phyloP scores from a whole-genome alignment of 2,329 filamentous ascomycete genomes.

The Cryphonectria naterciae region DNA sequence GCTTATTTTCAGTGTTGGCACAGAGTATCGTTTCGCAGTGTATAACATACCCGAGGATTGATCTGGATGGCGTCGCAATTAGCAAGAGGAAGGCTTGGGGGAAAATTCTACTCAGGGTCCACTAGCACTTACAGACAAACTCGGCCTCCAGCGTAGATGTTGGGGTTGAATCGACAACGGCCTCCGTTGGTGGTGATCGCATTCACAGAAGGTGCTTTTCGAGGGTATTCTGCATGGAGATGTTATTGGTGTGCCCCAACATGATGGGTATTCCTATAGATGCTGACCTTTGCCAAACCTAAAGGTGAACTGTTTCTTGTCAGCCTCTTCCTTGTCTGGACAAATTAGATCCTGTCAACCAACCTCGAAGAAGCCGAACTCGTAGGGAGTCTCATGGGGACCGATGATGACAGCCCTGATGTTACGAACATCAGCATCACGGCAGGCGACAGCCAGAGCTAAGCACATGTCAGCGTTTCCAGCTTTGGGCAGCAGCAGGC shows the following conservation, averaged over 20 bases:
- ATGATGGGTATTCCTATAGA: neutral
- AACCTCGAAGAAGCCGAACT: slow-evolving; percentile 97
- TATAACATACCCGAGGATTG: slow-evolving; percentile 75
- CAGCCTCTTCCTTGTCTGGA: slow-evolving; percentile 35
- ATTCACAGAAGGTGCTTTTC: slow-evolving; percentile 63
- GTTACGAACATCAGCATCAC: slow-evolving; percentile 85
- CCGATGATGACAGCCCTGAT: slow-evolving; percentile 89
- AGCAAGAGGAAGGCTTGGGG: neutral
- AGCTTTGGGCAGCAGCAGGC: neutral
- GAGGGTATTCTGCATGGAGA: slow-evolving; percentile 74
- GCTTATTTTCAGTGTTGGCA: slow-evolving; percentile 19
- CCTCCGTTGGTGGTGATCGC: slow-evolving; percentile 88
- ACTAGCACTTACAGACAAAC: slow-evolving; percentile 78
- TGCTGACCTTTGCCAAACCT: slow-evolving; percentile 73
- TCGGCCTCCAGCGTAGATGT: slow-evolving; percentile 89
- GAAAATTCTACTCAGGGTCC: no score
- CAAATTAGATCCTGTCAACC: slow-evolving; percentile 30
- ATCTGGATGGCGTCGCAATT: slow-evolving; percentile 54
- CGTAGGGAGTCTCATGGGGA: slow-evolving; percentile 91
- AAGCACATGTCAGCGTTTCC: slow-evolving; percentile 27
- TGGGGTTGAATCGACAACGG: slow-evolving; percentile 89
- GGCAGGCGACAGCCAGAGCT: slow-evolving; percentile 86
- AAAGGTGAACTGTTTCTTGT: slow-evolving; percentile 66
- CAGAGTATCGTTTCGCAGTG: slow-evolving; percentile 26
- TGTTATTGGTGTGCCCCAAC: slow-evolving; percentile 9